Evolutionary conservation across 1,284 basidiomycete genomes (phyloP).

Genomic region (Ganoderma boninense): DNA sequence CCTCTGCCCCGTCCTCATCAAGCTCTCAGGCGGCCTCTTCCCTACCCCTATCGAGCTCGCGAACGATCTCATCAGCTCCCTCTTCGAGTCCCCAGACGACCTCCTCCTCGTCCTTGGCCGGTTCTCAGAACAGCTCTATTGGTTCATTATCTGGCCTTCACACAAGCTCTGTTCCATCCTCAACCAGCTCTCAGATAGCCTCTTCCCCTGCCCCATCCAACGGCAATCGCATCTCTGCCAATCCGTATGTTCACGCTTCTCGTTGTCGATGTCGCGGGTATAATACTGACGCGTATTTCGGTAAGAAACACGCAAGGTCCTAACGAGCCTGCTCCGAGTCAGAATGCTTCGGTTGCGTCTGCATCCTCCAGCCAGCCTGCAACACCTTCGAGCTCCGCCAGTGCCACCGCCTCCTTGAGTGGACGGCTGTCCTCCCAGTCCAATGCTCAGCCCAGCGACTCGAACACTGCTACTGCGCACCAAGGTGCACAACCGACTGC

Average conservation of each 20-base stretch:
- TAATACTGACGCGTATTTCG: not conserved
- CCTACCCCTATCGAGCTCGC: not conserved
- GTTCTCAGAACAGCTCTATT: constrained; percentile 1
- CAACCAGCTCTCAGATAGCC: not conserved
- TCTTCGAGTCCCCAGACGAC: constrained; percentile 3
- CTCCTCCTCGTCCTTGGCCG: not conserved
- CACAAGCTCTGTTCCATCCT: not conserved
- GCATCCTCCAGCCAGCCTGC: not conserved
- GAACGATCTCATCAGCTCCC: not conserved
- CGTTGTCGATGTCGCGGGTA: not conserved
- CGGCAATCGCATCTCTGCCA: constrained; percentile 14
- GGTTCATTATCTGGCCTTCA: not conserved
- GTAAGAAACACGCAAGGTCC: not conserved
- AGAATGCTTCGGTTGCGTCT: not conserved
- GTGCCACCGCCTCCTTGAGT: not conserved
- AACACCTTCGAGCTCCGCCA: not conserved
- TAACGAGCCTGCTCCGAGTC: not conserved
- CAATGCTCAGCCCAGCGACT: not conserved
- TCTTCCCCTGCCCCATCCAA: not conserved
- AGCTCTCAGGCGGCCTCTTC: not conserved
- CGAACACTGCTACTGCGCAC: not conserved
- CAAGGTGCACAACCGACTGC: not conserved
- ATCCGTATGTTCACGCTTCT: constrained; percentile 15
- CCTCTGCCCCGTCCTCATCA: not conserved
- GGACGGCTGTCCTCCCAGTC: constrained; percentile 6